These are phyloP conservation scores for Thelonectria rubi DNA, from an alignment of 2,329 filamentous ascomycete genomes.

Conservation along the genomic window DNA sequence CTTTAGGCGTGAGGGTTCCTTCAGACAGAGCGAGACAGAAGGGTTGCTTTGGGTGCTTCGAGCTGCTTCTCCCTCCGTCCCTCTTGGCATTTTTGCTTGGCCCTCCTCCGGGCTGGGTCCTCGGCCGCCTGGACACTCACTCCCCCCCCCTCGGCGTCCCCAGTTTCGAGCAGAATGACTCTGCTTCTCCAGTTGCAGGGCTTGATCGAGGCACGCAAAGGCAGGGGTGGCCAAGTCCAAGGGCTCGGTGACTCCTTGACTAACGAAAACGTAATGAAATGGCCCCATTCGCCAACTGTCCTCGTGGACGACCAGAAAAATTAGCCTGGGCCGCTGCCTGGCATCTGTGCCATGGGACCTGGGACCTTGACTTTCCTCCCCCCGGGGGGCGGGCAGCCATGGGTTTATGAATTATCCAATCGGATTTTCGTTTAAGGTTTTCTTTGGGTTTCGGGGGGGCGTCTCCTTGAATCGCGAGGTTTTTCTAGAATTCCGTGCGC, in stretches of 20 bases:
- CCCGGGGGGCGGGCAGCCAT: no score
- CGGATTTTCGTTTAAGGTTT: conserved; percentile 15
- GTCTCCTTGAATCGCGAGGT: background rate
- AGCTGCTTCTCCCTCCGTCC: background rate
- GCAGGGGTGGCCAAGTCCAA: background rate
- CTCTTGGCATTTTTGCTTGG: background rate
- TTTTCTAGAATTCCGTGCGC: background rate
- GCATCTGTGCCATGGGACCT: background rate
- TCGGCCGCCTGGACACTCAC: background rate
- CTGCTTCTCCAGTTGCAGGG: background rate
- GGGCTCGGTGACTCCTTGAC: conserved; percentile 25
- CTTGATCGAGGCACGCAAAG: background rate
- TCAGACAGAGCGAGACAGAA: no score
- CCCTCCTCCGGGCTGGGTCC: no score
- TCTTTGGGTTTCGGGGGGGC: conserved; percentile 19
- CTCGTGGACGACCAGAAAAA: conserved; percentile 24
- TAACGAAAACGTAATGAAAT: conserved; percentile 34
- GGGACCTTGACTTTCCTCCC: background rate
- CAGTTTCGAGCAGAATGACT: conserved; percentile 9
- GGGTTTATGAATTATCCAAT: no score
- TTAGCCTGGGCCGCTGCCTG: background rate
- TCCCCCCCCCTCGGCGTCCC: conserved; percentile 8
- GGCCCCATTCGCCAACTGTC: conserved; percentile 21
- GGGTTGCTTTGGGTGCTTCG: no score
- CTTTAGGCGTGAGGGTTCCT: no score